Conservation (phyloP, 306 rosid species). For the Vigna angularis region DNA sequence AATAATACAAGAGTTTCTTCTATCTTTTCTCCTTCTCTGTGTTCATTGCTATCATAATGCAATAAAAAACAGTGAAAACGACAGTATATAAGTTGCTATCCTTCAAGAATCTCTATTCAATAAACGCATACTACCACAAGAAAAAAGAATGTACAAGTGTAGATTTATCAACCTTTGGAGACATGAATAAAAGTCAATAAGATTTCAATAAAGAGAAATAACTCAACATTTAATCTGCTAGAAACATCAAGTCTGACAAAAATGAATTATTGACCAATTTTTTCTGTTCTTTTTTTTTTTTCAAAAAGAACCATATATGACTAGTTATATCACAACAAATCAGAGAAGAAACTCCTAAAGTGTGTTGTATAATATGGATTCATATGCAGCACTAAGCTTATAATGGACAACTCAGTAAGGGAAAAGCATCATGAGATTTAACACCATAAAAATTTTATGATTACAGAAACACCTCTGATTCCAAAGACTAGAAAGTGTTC, state of each 20-base stretch:
- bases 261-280: background rate
- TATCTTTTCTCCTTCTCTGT: too few relatives aligned
- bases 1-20: too few relatives aligned
- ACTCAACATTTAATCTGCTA: background rate
- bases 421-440: background rate
- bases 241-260: background rate
- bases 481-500: slow-evolving; percentile 8
- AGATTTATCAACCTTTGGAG: background rate
- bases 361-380: background rate
- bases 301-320: background rate
- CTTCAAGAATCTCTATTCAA: background rate
- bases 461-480: background rate
- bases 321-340: background rate
- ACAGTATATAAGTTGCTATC: background rate
- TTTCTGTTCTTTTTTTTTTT: background rate
- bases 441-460: background rate
- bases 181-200: background rate
- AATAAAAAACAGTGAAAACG: background rate
- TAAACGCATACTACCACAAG: background rate
- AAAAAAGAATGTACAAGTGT: background rate
- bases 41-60: background rate
- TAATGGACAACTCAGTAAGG: background rate
- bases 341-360: background rate
- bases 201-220: slow-evolving; percentile 13
- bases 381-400: background rate